Evolutionary conservation across 257 asterid species (phyloP), one percentile per base, ranked within the genome.

Genomic region (Mentha longifolia): DNA sequence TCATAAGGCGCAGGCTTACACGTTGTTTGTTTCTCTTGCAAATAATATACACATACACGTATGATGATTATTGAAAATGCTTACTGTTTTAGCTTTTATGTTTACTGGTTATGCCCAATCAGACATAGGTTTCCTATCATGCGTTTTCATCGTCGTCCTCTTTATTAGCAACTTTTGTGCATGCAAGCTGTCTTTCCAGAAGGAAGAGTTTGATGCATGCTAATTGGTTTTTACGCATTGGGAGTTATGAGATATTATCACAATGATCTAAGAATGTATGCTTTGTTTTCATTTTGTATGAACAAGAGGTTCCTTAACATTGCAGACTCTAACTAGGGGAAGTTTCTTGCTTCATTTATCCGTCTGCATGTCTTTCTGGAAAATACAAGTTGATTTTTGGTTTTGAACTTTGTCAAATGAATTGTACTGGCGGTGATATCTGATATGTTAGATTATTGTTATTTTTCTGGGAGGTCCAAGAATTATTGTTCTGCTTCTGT

Each of bases 241-340:
- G 11, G 72, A 54, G 41, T 22, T 64, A 7, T 14, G 42, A 28
- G 10, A 16, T 57, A 28, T 22, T 45, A 15, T 46, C n/a, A 25
- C 22, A 5, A 7, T 31, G 45, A 30, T 58, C 67, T 30, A 37
- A 46, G 15, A 58, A 31, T 20, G 4, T 33, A 12, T 49, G 43
- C 31, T 47, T 45, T 22, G 31, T 20, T 66, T 4, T 66, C 17
- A 56, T 1, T 47, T 45, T 45, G 9, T n/a, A 75, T 14, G 61
- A 9, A 55, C 10, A 33, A 43, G 43, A 13, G 17, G 19, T 37
- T 35, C 20, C 51, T 45, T 12, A 41, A 30, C 25, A 4, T 17
- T 54, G 14, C 54, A 42, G 67, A 56, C 37, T 56, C 61, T 66
- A 54, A 45, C 28, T 33, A 10, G 30, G 20, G 45, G 57, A 50